A percentile compares a stretch with the other conserved stretches of the same genome.
phyloP scores from a whole-genome alignment of 2,329 filamentous ascomycete species.

The Cladosporium sphaerospermum region DNA sequence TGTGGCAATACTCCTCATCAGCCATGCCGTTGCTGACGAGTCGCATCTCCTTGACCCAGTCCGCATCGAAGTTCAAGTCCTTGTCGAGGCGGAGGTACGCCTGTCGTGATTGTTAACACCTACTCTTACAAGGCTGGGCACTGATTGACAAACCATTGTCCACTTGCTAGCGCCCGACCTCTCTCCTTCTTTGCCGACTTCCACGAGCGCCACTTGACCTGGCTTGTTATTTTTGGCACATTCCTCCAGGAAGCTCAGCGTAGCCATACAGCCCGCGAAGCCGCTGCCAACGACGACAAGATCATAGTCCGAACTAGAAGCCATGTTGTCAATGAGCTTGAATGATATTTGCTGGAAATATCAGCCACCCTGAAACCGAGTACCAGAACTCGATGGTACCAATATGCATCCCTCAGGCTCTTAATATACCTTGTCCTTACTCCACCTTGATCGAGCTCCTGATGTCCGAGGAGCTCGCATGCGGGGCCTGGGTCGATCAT shows the following conservation, averaged over 20 bases:
- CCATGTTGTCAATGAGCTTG: slow-evolving; percentile 16
- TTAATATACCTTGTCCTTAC: neutral
- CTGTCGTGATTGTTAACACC: slow-evolving; percentile 1
- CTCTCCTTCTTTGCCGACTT: slow-evolving; percentile 35
- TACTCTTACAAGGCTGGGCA: no score
- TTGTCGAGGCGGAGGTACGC: slow-evolving; percentile 36
- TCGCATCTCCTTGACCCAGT: slow-evolving; percentile 32
- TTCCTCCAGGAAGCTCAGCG: slow-evolving; percentile 37
- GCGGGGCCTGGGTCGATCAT: slow-evolving; percentile 9
- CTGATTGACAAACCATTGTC: slow-evolving; percentile 28
- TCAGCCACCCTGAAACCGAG: no score
- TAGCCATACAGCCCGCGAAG: slow-evolving; percentile 36
- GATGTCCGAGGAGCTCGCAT: neutral
- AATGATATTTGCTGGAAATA: no score
- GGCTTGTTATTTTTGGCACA: slow-evolving; percentile 31
- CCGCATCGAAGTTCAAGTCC: slow-evolving; percentile 31
- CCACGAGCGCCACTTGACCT: slow-evolving; percentile 35
- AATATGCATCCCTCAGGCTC: no score
- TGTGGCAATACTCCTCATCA: slow-evolving; percentile 36
- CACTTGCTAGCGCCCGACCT: slow-evolving; percentile 36
- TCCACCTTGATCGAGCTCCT: neutral
- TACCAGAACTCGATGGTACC: no score
- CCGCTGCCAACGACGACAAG: slow-evolving; percentile 37
- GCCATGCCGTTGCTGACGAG: slow-evolving; percentile 34
- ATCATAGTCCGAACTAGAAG: slow-evolving; percentile 30